A percentile compares a stretch with the other conserved stretches of the same genome.
Evolutionary conservation across 192 early-diverging fungal species (phyloP).

Genomic region (Coemansia sp.): DNA sequence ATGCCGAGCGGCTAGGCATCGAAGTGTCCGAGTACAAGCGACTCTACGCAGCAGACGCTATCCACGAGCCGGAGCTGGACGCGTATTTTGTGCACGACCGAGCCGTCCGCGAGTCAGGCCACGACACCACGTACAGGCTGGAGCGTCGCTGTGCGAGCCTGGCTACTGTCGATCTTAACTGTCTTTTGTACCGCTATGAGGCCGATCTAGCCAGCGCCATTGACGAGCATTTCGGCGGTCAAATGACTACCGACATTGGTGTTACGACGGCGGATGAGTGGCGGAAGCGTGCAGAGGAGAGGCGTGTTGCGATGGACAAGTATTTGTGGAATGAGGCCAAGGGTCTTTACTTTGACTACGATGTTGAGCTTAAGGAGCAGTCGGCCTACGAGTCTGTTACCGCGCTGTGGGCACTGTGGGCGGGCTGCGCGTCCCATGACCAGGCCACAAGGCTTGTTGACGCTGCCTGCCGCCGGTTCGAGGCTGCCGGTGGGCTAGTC

Average conservation of each 20-base stretch:
- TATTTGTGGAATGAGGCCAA: slow-evolving; percentile 84
- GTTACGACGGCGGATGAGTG: slow-evolving; percentile 58
- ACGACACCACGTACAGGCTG: slow-evolving; percentile 94
- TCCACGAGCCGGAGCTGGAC: slow-evolving; percentile 84
- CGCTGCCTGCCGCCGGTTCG: slow-evolving; percentile 72
- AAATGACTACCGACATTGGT: slow-evolving; percentile 40
- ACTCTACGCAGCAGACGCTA: slow-evolving; percentile 65
- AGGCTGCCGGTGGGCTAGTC: slow-evolving; percentile 89
- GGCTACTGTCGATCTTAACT: slow-evolving; percentile 92
- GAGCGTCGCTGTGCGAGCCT: slow-evolving; percentile 89
- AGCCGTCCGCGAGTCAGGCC: slow-evolving; percentile 94
- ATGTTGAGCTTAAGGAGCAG: slow-evolving; percentile 66
- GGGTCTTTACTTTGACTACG: slow-evolving; percentile 88
- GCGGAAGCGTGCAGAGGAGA: slow-evolving; percentile 62
- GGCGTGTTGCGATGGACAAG: slow-evolving; percentile 67
- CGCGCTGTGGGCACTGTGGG: slow-evolving; percentile 91
- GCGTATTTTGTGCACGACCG: slow-evolving; percentile 97
- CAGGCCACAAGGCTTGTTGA: slow-evolving; percentile 79
- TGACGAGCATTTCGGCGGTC: slow-evolving; percentile 58
- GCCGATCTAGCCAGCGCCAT: slow-evolving; percentile 81
- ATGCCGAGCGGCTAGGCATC: slow-evolving; percentile 65
- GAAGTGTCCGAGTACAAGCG: slow-evolving; percentile 70
- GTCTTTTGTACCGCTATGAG: slow-evolving; percentile 95
- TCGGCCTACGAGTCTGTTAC: slow-evolving; percentile 88
- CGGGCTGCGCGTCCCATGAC: slow-evolving; percentile 67